Evolutionary conservation across 306 rosid genomes (phyloP).

Genomic region (Dalbergia oliveri): DNA sequence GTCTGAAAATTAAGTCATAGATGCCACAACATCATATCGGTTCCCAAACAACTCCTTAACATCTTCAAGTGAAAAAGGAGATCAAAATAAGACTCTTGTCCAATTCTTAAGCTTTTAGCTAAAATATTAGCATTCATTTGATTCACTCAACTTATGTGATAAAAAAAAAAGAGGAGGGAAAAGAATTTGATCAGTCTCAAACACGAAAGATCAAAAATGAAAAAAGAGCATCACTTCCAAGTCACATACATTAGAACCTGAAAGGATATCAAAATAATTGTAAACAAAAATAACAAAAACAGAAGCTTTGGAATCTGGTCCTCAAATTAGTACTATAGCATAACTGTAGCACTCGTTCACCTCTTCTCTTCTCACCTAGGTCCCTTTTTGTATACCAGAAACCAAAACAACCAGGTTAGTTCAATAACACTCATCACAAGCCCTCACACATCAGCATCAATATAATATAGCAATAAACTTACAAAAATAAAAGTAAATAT

Average conservation of each 20-base stretch:
- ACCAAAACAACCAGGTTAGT: slow-evolving; percentile 9
- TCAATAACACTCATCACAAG: slow-evolving; percentile 29
- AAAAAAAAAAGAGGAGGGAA: not conserved
- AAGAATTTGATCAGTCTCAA: not conserved
- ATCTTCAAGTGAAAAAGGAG: slow-evolving; percentile 1
- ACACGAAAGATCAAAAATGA: not conserved
- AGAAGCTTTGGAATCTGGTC: not conserved
- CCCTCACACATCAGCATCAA: slow-evolving; percentile 45
- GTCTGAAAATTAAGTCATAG: not conserved
- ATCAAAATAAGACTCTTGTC: slow-evolving; percentile 21
- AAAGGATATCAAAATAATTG: slow-evolving; percentile 4
- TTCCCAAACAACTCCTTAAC: not conserved
- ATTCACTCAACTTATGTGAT: not conserved
- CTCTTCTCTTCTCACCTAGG: not conserved
- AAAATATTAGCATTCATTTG: slow-evolving; percentile 16
- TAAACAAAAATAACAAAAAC: not conserved
- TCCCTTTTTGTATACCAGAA: not conserved
- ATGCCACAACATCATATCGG: slow-evolving; percentile 16
- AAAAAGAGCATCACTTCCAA: slow-evolving; percentile 15
- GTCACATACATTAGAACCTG: not conserved
- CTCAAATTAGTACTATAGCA: too few relatives aligned
- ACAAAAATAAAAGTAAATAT: not conserved
- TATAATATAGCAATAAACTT: slow-evolving; percentile 25
- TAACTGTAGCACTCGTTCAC: too few relatives aligned
- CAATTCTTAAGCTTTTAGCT: not conserved